Evolutionary conservation across 805 yeast genomes (phyloP).

Genomic region (Yarrowia sp.): DNA sequence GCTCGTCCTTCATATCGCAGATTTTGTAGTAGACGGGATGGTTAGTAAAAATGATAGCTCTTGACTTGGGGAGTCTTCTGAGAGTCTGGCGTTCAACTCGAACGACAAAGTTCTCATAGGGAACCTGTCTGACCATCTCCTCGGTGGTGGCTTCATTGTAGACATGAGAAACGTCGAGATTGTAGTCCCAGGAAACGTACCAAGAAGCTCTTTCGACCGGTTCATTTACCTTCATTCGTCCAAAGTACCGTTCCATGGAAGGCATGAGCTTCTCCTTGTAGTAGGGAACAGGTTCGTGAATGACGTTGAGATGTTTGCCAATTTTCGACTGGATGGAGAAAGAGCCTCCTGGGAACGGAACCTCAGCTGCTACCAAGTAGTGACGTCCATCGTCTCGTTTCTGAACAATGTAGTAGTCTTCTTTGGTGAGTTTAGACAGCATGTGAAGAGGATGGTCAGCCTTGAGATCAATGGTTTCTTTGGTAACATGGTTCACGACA

Average conservation of each 20-base stretch:
- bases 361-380: slow-evolving; percentile 74
- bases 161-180: slow-evolving; percentile 24
- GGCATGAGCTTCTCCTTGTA: slow-evolving; percentile 67
- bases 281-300: slow-evolving; percentile 74
- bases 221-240: slow-evolving; percentile 63
- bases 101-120: slow-evolving; percentile 64
- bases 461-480: slow-evolving; percentile 66
- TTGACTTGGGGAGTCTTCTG: slow-evolving; percentile 67
- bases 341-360: slow-evolving; percentile 81
- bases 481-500: slow-evolving; percentile 65
- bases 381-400: slow-evolving; percentile 64
- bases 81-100: slow-evolving; percentile 78
- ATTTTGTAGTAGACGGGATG: slow-evolving; percentile 76
- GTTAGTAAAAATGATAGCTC: slow-evolving; percentile 68
- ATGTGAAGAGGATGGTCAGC: slow-evolving; percentile 66
- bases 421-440: slow-evolving; percentile 74
- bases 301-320: slow-evolving; percentile 67
- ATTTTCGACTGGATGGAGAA: slow-evolving; percentile 58
- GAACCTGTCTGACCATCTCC: slow-evolving; percentile 30
- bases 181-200: slow-evolving; percentile 72
- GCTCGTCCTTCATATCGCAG: slow-evolving; percentile 82
- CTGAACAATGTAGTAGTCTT: slow-evolving; percentile 71
- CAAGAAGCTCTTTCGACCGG: slow-evolving; percentile 79
- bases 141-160: slow-evolving; percentile 59
- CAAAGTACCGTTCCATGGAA: slow-evolving; percentile 79